Base-by-base conservation (phyloP, 2,329 filamentous ascomycete species). In the Cladorrhinum sp. region DNA sequence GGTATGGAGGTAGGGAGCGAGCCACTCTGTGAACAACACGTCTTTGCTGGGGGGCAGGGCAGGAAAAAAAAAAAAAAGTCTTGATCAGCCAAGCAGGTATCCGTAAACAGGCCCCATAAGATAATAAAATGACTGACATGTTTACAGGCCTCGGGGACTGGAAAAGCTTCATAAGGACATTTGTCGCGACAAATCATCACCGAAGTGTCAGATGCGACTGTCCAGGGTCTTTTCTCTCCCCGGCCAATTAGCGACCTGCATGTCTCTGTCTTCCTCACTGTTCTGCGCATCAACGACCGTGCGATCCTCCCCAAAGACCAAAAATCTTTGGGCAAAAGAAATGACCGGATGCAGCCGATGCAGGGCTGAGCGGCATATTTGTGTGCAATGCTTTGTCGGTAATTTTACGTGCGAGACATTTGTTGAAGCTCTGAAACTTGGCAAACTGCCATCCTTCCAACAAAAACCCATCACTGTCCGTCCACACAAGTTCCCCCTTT, bases 181-280 rank as follows among this genome's bases (percentile, higher is more conserved):
- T 18, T 32, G 27, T 10, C 36, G 36, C 41, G 10, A 41, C 41
- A 45, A n/a, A n/a, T n/a, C n/a, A n/a, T n/a, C n/a, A n/a, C n/a
- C n/a, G n/a, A n/a, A 32, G 29, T 13, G 29, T 45, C 41, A 13
- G 18, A 45, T 16, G 16, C 3, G 36, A 13, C 3, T 20, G 7
- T 45, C 16, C 16, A 22, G 41, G 41, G 41, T 20, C 41, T 5
- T 2, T 18, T 22, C 41, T 45, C 41, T 48, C 25, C 38, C 49
- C 53, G 53, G 53, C 53, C 53, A 56, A 56, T 56, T 45, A 49
- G 41, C n/a, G 5, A 12, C 2, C 36, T 48, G 38, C 53, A 56
- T 56, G 53, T 56, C 38, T 56, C 53, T 55, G 32, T 41, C 23
- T 18, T 45, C 10, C 52, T 55, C 1, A 45, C 22, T 12, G 13